Evolutionary conservation across 768 basidiomycete species (phyloP).

Genomic region (Leucocoprinus birnbaumii): DNA sequence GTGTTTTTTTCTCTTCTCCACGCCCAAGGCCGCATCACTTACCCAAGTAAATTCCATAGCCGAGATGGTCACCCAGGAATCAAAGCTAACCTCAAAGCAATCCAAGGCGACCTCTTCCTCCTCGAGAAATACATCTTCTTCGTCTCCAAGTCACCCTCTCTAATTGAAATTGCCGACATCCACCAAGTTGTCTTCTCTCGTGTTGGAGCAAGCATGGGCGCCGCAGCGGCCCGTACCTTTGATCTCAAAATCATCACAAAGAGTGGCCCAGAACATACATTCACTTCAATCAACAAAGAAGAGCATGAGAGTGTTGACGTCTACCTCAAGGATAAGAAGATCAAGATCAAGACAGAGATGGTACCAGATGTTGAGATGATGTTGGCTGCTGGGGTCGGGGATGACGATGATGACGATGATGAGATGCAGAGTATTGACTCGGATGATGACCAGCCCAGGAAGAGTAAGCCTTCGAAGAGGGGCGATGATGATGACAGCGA

Average conservation of each 20-base stretch:
- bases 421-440: constrained; percentile 83
- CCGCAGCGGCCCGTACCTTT: constrained; percentile 86
- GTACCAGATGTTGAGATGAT: constrained; percentile 82
- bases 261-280: constrained; percentile 80
- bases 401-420: constrained; percentile 72
- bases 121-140: constrained; percentile 98
- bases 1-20: constrained; percentile 32
- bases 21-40: background rate
- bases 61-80: constrained; percentile 91
- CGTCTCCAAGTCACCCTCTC: constrained; percentile 91
- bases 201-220: constrained; percentile 81
- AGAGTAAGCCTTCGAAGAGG: constrained; percentile 34
- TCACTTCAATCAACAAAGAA: constrained; percentile 94
- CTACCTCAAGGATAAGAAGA: constrained; percentile 88
- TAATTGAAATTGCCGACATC: constrained; percentile 88
- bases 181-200: constrained; percentile 91
- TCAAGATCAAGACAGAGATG: constrained; percentile 95
- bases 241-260: constrained; percentile 90
- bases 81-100: constrained; percentile 96
- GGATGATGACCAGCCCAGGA: constrained; percentile 60
- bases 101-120: constrained; percentile 96
- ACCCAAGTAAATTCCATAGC: constrained; percentile 33
- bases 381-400: constrained; percentile 58
- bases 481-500: constrained; percentile 78
- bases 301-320: constrained; percentile 85